Base-by-base conservation (phyloP, 768 basidiomycete genomes). In the Amanita subjunquillea region DNA sequence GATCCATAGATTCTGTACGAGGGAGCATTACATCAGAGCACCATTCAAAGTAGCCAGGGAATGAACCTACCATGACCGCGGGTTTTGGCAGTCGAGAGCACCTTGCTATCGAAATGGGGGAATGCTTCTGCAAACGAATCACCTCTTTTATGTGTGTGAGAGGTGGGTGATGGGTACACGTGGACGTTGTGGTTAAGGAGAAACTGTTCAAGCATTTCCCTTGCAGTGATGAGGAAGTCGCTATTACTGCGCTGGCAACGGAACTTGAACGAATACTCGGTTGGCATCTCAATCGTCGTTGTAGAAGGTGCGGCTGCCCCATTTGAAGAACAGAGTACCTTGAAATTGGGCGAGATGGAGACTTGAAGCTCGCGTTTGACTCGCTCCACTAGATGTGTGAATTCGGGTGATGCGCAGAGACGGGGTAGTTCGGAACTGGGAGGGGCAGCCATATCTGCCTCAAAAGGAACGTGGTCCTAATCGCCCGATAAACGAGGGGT, bases 51-150 rank as follows among this genome's bases (percentile, higher is more conserved):
- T 30, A 48, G 12, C 22, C 7, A 13, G 40, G 45, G 41, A 30
- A 57, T 55, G 50, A 34, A 46, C 38, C 55, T 58, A 75, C 75
- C 76, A 67, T 74, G 72, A 62, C 87, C 86, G 54, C 80, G 78
- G 47, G 82, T 79, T 59, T 82, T 76, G 7, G 85, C 80, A 20
- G 87, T 85, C 13, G 92, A 85, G 45, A 96, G 74, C 1, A 96
- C 82, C 67, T 93, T 96, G 70, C 90, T 91, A 64, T 96, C 91
- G 65, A 96, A 95, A 66, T 95, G 92, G 23, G 92, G 89, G 76
- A 95, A 94, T 2, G 93, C 90, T 63, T 95, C 92, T 32, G 92
- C 86, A 62, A 95, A 94, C 1, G 92, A 91, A 62, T 97, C 94
- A 6, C 86, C 87, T 43, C 91, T 77, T 67, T 85, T 91, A 65